These are phyloP conservation scores for Grifola frondosa DNA, from an alignment of 1,284 basidiomycete genomes.

Conservation along the genomic window DNA sequence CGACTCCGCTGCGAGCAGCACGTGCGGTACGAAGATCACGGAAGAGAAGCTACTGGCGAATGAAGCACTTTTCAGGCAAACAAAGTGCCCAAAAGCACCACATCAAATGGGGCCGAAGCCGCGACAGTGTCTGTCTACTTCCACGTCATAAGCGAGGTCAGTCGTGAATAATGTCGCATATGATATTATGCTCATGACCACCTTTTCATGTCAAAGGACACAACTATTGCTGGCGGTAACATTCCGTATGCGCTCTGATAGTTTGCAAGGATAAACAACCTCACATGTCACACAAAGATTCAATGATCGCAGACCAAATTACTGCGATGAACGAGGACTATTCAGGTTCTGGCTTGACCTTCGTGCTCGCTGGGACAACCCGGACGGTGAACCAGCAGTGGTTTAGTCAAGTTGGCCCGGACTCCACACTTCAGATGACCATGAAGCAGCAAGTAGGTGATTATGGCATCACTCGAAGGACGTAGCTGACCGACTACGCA, in stretches of 20 bases:
- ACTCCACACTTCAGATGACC: constrained; percentile 38
- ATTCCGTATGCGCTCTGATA: constrained; percentile 39
- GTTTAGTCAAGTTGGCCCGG: constrained; percentile 47
- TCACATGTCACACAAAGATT: constrained; percentile 31
- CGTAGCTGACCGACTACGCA: neutral
- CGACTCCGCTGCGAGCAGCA: constrained; percentile 19
- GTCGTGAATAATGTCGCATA: constrained; percentile 42
- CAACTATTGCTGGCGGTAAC: constrained; percentile 42
- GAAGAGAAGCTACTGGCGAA: constrained; percentile 35
- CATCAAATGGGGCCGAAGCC: constrained; percentile 34
- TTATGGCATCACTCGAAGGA: too few relatives aligned
- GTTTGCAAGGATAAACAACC: too few relatives aligned
- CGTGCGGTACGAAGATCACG: constrained; percentile 39
- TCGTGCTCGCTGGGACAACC: constrained; percentile 42
- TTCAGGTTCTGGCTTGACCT: constrained; percentile 41
- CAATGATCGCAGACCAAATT: constrained; percentile 43
- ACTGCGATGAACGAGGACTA: constrained; percentile 49
- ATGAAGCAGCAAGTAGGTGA: constrained; percentile 44
- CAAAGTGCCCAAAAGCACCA: constrained; percentile 33
- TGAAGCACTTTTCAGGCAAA: constrained; percentile 44
- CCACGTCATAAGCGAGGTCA: constrained; percentile 46
- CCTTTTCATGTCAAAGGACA: too few relatives aligned
- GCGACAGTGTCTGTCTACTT: constrained; percentile 40
- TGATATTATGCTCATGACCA: too few relatives aligned
- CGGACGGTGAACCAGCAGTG: constrained; percentile 47